A percentile compares a stretch with the other conserved stretches of the same genome.
These are phyloP conservation scores for Xylaria acuta DNA, from an alignment of 495 filamentous ascomycete genomes.

Conservation along the genomic window DNA sequence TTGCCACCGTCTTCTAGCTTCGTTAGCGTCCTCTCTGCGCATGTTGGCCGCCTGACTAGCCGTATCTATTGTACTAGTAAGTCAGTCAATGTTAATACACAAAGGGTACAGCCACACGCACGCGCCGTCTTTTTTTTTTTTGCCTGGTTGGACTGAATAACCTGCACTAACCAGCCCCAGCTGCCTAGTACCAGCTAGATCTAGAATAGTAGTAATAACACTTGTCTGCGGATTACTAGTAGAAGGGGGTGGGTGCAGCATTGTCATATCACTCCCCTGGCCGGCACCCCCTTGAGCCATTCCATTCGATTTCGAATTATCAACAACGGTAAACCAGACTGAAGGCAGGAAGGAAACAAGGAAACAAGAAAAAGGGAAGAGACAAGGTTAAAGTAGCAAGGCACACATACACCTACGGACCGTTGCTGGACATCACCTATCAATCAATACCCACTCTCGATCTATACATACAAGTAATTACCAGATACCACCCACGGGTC, in stretches of 20 bases:
- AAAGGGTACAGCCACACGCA: not conserved
- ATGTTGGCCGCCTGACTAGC: not conserved
- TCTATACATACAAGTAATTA: conserved; percentile 2
- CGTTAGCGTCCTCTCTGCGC: not conserved
- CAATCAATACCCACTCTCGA: not conserved
- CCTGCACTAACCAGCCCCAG: conserved; percentile 1
- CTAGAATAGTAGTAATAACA: conserved; percentile 22
- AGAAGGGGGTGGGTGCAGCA: not conserved
- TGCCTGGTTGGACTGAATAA: conserved; percentile 10
- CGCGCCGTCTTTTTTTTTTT: conserved; percentile 1
- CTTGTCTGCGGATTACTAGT: conserved; percentile 21
- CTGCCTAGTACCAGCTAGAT: conserved; percentile 6
- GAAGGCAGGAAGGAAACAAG: conserved; percentile 1
- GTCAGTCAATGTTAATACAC: conserved; percentile 1
- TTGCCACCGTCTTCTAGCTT: not conserved
- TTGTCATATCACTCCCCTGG: conserved; percentile 8
- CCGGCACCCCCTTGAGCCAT: not conserved
- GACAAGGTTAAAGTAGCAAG: not conserved
- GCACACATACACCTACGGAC: not conserved
- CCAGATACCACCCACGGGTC: not conserved
- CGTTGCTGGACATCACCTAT: not conserved
- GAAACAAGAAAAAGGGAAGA: not conserved
- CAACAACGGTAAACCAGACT: conserved; percentile 3
- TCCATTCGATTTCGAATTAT: not conserved
- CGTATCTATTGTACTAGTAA: not conserved